phyloP scores from a whole-genome alignment of 305 asterid genomes.

The Fraxinus latifolia region DNA sequence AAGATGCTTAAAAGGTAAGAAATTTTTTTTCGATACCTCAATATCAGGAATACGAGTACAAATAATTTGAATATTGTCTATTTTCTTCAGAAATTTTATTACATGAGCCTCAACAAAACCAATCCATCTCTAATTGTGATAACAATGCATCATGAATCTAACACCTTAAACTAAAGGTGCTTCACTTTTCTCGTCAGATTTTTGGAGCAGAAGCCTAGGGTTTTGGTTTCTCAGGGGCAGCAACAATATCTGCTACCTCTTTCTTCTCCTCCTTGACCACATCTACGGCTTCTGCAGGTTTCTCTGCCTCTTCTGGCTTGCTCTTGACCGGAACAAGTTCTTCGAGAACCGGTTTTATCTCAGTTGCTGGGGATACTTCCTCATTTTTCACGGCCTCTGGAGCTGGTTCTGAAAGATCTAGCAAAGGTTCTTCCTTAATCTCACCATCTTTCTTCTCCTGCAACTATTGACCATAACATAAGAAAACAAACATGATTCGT shows the following conservation, averaged over 20 bases:
- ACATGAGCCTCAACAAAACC: conserved; percentile 29
- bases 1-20: neutral
- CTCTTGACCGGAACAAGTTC: conserved; percentile 28
- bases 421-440: conserved; percentile 36
- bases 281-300: conserved; percentile 28
- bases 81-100: conserved; percentile 18
- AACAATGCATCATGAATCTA: neutral
- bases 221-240: conserved; percentile 14
- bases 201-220: conserved; percentile 13
- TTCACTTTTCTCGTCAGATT: neutral
- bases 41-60: conserved; percentile 5
- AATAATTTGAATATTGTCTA: neutral
- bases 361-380: conserved; percentile 21
- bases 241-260: conserved; percentile 33
- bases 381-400: conserved; percentile 36
- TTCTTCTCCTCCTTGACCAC: conserved; percentile 39
- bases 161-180: conserved; percentile 9
- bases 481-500: neutral
- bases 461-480: neutral
- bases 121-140: neutral
- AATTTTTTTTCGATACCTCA: neutral
- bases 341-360: conserved; percentile 17
- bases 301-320: conserved; percentile 30
- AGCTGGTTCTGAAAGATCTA: conserved; percentile 41
- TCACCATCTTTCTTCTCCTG: conserved; percentile 41